These are phyloP conservation scores for Aspergillus oerlinghausenensis DNA, from an alignment of 2,329 filamentous ascomycete genomes.

Conservation along the genomic window DNA sequence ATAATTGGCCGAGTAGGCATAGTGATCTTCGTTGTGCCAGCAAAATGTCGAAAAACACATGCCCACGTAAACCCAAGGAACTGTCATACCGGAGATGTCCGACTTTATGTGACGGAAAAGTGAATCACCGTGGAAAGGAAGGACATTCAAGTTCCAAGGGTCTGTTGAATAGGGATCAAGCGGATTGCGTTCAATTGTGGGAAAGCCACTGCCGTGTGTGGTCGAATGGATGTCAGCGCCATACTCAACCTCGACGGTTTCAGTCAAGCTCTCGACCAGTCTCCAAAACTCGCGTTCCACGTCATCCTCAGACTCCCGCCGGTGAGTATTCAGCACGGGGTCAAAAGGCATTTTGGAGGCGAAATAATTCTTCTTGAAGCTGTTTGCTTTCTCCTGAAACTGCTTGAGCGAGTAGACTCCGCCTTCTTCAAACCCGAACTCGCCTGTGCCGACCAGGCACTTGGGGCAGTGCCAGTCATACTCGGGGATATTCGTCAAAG, in stretches of 20 bases:
- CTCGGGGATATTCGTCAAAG: constrained; percentile 69
- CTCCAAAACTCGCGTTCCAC: constrained; percentile 97
- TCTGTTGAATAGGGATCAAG: constrained; percentile 81
- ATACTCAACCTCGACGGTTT: constrained; percentile 96
- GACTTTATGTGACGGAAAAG: constrained; percentile 96
- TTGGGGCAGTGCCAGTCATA: constrained; percentile 94
- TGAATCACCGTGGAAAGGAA: constrained; percentile 85
- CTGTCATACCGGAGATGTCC: constrained; percentile 98
- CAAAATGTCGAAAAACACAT: constrained; percentile 99
- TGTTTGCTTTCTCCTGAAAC: constrained; percentile 92
- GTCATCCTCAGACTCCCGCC: constrained; percentile 86
- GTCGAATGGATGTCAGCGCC: constrained; percentile 97
- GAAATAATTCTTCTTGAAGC: constrained; percentile 94
- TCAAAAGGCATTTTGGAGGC: constrained; percentile 86
- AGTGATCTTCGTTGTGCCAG: constrained; percentile 99
- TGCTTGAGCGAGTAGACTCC: constrained; percentile 91
- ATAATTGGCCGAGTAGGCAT: constrained; percentile 96
- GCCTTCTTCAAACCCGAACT: constrained; percentile 96
- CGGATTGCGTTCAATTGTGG: constrained; percentile 86
- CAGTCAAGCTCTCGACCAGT: constrained; percentile 85
- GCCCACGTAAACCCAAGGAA: constrained; percentile 97
- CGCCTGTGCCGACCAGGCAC: constrained; percentile 90
- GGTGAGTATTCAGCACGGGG: constrained; percentile 72
- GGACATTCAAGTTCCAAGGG: constrained; percentile 91
- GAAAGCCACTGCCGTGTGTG: constrained; percentile 94